Percentiles rank a stretch among this genome's conserved stretches.
phyloP scores from a whole-genome alignment of 805 yeast genomes.

The Clavispora fructus region DNA sequence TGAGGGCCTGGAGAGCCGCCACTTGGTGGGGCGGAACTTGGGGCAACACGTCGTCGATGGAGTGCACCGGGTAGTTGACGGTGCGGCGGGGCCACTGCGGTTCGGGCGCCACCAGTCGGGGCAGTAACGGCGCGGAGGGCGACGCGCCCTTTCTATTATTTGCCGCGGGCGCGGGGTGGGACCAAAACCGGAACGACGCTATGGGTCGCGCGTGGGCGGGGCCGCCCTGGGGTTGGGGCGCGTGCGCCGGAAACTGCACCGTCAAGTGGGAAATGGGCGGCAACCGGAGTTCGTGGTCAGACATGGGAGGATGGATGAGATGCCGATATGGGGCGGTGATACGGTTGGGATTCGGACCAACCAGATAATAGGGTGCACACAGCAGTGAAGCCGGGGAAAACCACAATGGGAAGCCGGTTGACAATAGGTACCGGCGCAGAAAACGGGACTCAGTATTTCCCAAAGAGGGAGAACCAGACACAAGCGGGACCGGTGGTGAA shows the following conservation, averaged over 20 bases:
- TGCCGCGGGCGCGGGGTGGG: neutral
- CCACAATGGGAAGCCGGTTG: no score
- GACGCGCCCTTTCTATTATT: neutral
- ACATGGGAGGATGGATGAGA: neutral
- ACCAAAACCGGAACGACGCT: neutral
- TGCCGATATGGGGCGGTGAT: neutral
- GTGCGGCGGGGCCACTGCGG: neutral
- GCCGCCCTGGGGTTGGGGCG: neutral
- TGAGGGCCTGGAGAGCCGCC: neutral
- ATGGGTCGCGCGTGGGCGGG: neutral
- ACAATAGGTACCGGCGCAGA: no score
- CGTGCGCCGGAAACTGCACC: neutral
- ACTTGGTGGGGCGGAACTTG: neutral
- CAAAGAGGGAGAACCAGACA: no score
- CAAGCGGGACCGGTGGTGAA: no score
- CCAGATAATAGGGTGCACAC: no score
- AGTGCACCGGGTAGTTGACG: neutral
- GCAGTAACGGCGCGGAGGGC: neutral
- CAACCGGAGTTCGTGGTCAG: neutral
- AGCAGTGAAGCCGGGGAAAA: no score
- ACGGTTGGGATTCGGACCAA: no score
- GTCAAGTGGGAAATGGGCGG: conserved; percentile 1
- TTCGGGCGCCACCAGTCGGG: neutral
- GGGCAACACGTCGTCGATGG: neutral
- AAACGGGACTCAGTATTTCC: no score